Conservation (phyloP, 768 basidiomycete genomes). For the Mycena albidolilacea region DNA sequence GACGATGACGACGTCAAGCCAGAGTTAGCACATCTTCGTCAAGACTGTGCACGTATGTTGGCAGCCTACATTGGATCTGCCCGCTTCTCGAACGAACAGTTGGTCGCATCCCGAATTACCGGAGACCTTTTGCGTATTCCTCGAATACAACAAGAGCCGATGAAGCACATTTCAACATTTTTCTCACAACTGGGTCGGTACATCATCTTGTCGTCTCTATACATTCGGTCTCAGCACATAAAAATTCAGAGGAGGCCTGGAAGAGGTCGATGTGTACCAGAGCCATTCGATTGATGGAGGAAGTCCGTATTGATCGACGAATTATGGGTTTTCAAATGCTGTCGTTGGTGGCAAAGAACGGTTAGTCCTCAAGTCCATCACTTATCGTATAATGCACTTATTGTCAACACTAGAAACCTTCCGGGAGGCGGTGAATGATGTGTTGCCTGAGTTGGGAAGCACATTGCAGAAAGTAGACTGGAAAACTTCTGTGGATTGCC, state of each 20-base stretch:
- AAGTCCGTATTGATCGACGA: neutral
- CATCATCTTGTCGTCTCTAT: neutral
- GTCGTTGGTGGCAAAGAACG: constrained; percentile 5
- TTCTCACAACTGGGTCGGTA: constrained; percentile 18
- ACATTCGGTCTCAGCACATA: neutral
- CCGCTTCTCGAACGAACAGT: neutral
- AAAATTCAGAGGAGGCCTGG: constrained; percentile 4
- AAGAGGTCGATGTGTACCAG: constrained; percentile 11
- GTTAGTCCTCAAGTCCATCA: neutral
- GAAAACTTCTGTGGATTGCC: constrained; percentile 13
- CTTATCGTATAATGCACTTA: neutral
- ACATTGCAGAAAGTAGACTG: constrained; percentile 3
- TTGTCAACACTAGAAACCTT: neutral
- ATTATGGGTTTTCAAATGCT: neutral
- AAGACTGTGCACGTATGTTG: constrained; percentile 20
- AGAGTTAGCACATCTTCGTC: neutral
- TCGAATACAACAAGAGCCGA: neutral
- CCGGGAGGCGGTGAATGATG: neutral
- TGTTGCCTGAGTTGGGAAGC: neutral
- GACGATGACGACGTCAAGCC: neutral
- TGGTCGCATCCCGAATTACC: neutral
- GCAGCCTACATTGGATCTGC: constrained; percentile 2
- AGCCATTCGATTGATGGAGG: constrained; percentile 6
- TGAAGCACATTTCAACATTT: neutral
- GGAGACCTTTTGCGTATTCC: neutral